These are phyloP conservation scores for Saksenaea vasiformis DNA, from an alignment of 371 early-diverging fungal genomes.

Conservation along the genomic window DNA sequence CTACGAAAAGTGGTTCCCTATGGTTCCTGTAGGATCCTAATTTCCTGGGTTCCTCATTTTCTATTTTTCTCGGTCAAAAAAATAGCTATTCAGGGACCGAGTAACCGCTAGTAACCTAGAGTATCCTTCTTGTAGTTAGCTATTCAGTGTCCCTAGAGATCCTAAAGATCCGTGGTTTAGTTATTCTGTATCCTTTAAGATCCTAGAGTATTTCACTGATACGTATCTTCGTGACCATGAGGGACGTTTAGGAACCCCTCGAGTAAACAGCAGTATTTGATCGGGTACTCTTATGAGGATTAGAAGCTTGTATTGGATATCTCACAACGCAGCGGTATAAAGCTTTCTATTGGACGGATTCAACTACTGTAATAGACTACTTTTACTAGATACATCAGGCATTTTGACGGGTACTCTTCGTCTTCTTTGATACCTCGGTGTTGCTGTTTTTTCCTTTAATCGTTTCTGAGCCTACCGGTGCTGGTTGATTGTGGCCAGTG, in stretches of 20 bases:
- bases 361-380: no score
- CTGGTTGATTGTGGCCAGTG: no score
- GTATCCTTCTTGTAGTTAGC: not conserved
- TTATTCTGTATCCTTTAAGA: no score
- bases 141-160: not conserved
- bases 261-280: not conserved
- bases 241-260: not conserved
- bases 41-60: not conserved
- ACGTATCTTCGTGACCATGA: not conserved
- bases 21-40: no score
- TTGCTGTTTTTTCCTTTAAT: no score
- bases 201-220: not conserved
- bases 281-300: not conserved
- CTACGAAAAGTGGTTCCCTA: not conserved
- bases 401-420: no score
- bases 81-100: not conserved
- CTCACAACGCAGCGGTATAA: no score
- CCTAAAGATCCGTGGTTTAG: not conserved
- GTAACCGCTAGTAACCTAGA: not conserved
- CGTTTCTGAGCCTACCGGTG: no score
- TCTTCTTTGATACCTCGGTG: no score
- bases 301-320: no score
- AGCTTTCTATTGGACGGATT: no score
- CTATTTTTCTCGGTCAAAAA: not conserved
- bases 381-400: no score